Base-by-base conservation (phyloP, 1,139 yeast genomes). In the Kluyveromyces marxianus region DNA sequence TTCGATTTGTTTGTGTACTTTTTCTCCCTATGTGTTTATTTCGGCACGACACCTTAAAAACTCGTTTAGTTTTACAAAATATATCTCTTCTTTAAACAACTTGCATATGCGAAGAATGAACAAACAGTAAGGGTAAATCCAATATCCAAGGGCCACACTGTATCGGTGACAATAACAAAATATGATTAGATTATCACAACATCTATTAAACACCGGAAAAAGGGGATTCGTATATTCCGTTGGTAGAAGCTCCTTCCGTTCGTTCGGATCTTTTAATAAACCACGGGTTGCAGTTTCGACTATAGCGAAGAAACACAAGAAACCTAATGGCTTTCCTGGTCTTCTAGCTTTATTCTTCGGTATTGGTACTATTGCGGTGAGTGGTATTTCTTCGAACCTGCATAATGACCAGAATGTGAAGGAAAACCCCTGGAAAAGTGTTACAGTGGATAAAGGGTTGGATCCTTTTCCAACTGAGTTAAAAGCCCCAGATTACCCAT, bases 371-470 rank as follows among this genome's bases (percentile, higher is more conserved):
- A 27, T 37, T 3, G 34, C 37, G 31, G 31, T 37, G n/a, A 45
- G 41, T 33, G 34, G 31, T 7, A 21, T 24, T 8, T 29, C 34
- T 8, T 28, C 34, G 6, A 29, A 33, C 25, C n/a, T 48, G 2
- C 10, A 38, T n/a, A 50, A 49, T 29, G 52, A 47, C 27, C 40
- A 44, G n/a, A 32, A 39, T n/a, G 35, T 34, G 4, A 37, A 42
- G 25, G 56, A 50, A 8, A 51, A 51, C 10, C 42, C 47, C 7
- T 53, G 50, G 30, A 37, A 49, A 5, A 48, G 57, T 5, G 70
- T 77, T 8, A 52, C 60, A 3, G 81, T 80, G 2, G 81, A 79
- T 55, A 62, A 70, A 2, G 64, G 75, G 0, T 71, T 81, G 28
- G 69, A 71, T 34, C 74, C 83, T 2, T 78, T 81, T 51, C 81